These are phyloP conservation scores for Nakazawaea holstii DNA, from an alignment of 805 yeast species.

Conservation along the genomic window DNA sequence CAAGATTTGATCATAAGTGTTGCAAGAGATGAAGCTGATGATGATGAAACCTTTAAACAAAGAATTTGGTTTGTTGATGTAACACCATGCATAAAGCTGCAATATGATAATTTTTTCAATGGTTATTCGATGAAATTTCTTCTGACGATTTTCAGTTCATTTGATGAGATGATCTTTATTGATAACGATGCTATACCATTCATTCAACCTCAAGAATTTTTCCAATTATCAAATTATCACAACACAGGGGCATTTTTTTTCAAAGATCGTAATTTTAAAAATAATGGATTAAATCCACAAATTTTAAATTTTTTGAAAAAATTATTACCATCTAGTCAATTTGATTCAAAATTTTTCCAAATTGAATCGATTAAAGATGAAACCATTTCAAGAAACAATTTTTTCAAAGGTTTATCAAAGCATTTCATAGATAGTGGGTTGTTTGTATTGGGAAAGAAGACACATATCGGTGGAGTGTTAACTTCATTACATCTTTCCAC, in stretches of 20 bases:
- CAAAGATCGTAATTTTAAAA: conserved; percentile 36
- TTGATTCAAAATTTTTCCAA: conserved; percentile 33
- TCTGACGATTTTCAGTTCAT: conserved; percentile 32
- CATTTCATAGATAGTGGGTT: conserved; percentile 47
- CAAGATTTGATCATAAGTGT: conserved; percentile 19
- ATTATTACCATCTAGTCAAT: conserved; percentile 37
- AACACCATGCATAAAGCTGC: neutral
- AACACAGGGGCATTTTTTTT: conserved; percentile 38
- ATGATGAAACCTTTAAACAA: conserved; percentile 11
- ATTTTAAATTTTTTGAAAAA: conserved; percentile 37
- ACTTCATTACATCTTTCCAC: conserved; percentile 35
- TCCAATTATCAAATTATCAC: conserved; percentile 28
- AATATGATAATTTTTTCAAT: conserved; percentile 16
- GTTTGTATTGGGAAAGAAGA: conserved; percentile 37
- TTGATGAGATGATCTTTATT: conserved; percentile 31
- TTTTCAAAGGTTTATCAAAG: conserved; percentile 34
- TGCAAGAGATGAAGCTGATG: conserved; percentile 17
- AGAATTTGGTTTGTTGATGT: conserved; percentile 17
- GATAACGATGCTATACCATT: conserved; percentile 41
- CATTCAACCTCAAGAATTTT: conserved; percentile 29
- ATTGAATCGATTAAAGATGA: conserved; percentile 23
- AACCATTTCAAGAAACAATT: conserved; percentile 26
- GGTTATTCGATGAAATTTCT: conserved; percentile 31
- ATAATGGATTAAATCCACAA: conserved; percentile 22
- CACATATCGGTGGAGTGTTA: conserved; percentile 45